Evolutionary conservation across 2,329 filamentous ascomycete species (phyloP).

Genomic region (Penicillium sp.): DNA sequence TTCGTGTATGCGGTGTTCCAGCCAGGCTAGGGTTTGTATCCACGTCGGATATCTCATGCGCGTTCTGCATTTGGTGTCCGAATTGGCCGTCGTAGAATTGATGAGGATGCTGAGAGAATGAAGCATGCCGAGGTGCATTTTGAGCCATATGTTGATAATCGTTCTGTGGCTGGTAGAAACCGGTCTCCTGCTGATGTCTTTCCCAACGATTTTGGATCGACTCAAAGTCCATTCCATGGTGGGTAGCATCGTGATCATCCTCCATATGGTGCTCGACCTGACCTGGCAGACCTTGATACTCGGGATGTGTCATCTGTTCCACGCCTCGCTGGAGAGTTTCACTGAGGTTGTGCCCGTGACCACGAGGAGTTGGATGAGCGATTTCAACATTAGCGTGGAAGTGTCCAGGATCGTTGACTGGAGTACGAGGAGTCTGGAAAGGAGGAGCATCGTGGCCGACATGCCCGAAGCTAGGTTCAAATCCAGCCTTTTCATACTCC

Average conservation of each 20-base stretch:
- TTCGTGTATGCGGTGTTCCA: slow-evolving; percentile 55
- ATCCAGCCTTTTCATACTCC: slow-evolving; percentile 30
- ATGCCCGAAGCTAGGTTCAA: slow-evolving; percentile 27
- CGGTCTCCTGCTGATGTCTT: too few relatives aligned
- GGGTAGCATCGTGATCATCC: slow-evolving; percentile 56
- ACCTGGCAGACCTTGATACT: slow-evolving; percentile 74
- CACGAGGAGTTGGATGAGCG: slow-evolving; percentile 59
- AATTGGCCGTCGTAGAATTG: slow-evolving; percentile 36
- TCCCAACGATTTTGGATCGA: slow-evolving; percentile 31
- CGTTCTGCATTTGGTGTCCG: slow-evolving; percentile 23
- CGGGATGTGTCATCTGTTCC: slow-evolving; percentile 63
- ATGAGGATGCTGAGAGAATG: slow-evolving; percentile 30
- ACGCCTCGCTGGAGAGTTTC: slow-evolving; percentile 79
- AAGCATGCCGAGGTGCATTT: slow-evolving; percentile 18
- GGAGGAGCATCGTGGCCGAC: slow-evolving; percentile 25
- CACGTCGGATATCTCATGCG: slow-evolving; percentile 61
- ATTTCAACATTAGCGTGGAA: slow-evolving; percentile 51
- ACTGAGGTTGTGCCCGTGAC: slow-evolving; percentile 69
- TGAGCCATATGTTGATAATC: slow-evolving; percentile 23
- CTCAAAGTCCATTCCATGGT: slow-evolving; percentile 27
- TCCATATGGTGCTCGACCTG: slow-evolving; percentile 75
- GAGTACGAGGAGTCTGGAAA: slow-evolving; percentile 31
- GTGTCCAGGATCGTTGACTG: slow-evolving; percentile 37
- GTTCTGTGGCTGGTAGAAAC: slow-evolving; percentile 22
- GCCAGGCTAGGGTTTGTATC: slow-evolving; percentile 72